phyloP scores from a whole-genome alignment of 1,139 yeast species.

The Diutina mesorugosa region DNA sequence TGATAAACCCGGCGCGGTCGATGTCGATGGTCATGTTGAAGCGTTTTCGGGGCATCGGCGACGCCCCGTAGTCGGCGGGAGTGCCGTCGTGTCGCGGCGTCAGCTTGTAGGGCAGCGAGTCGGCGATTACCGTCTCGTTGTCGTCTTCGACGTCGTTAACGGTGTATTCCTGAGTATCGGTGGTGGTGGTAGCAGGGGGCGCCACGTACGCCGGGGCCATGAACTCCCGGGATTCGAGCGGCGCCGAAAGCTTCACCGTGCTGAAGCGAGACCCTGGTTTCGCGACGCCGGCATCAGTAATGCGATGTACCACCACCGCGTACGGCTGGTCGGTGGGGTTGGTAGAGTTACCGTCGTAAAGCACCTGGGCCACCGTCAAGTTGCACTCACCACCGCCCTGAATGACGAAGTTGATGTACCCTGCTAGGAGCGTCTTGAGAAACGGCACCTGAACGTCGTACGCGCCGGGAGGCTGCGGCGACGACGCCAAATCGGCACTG shows the following conservation, averaged over 20 bases:
- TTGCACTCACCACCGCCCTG: background rate
- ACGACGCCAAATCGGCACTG: background rate
- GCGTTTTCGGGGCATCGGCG: background rate
- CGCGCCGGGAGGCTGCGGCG: background rate
- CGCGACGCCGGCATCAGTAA: background rate
- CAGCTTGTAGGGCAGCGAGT: background rate
- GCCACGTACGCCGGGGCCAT: background rate
- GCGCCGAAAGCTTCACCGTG: background rate
- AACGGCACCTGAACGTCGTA: slow-evolving; percentile 1
- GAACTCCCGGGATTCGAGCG: background rate
- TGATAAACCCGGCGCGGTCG: background rate
- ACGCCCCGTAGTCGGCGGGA: background rate
- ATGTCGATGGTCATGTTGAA: background rate
- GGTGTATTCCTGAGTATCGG: background rate
- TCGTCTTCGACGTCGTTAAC: background rate
- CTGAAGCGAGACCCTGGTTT: background rate
- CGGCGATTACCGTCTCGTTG: background rate
- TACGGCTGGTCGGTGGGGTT: background rate
- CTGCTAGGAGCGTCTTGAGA: background rate
- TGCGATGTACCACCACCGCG: background rate
- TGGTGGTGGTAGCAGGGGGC: background rate
- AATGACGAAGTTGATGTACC: background rate
- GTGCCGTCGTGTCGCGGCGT: background rate
- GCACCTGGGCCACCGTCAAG: background rate
- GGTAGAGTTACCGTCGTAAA: background rate